Evolutionary conservation across 2,329 filamentous ascomycete genomes (phyloP).

Genomic region (Dactylonectria estremocensis): DNA sequence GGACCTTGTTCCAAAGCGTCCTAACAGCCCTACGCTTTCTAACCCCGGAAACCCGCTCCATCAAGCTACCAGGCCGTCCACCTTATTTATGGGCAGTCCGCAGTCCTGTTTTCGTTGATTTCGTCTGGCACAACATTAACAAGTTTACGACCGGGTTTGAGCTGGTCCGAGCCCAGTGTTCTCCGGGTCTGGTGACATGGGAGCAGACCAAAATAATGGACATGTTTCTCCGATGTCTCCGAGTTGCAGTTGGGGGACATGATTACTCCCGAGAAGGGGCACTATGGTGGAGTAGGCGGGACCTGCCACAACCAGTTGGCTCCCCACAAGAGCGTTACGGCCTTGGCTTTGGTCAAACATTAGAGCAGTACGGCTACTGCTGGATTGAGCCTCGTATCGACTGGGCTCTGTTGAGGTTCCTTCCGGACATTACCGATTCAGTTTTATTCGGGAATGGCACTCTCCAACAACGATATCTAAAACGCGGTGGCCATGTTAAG

Average conservation of each 20-base stretch:
- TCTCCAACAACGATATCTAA: slow-evolving; percentile 19
- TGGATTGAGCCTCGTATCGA: slow-evolving; percentile 26
- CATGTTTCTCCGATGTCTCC: slow-evolving; percentile 24
- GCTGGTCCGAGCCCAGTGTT: slow-evolving; percentile 10
- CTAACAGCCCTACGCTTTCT: slow-evolving; percentile 6
- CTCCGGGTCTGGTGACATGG: not conserved
- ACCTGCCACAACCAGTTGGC: slow-evolving; percentile 9
- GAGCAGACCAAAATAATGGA: slow-evolving; percentile 27
- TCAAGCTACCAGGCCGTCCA: not conserved
- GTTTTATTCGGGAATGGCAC: slow-evolving; percentile 26
- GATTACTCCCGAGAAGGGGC: slow-evolving; percentile 28
- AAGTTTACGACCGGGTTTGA: slow-evolving; percentile 23
- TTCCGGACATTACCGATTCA: slow-evolving; percentile 17
- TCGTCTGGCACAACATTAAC: slow-evolving; percentile 24
- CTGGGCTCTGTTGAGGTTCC: slow-evolving; percentile 20
- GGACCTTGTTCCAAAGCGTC: slow-evolving; percentile 12
- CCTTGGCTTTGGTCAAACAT: slow-evolving; percentile 23
- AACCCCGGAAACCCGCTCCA: not conserved
- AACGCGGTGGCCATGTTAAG: slow-evolving; percentile 11
- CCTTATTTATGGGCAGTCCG: slow-evolving; percentile 19
- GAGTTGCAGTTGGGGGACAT: slow-evolving; percentile 17
- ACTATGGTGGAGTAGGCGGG: slow-evolving; percentile 24
- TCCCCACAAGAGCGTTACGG: slow-evolving; percentile 10
- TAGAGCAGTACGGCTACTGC: slow-evolving; percentile 28
- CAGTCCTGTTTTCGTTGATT: slow-evolving; percentile 19